phyloP scores from a whole-genome alignment of 352 stramenopile species.

The Phytophthora uliginosa region DNA sequence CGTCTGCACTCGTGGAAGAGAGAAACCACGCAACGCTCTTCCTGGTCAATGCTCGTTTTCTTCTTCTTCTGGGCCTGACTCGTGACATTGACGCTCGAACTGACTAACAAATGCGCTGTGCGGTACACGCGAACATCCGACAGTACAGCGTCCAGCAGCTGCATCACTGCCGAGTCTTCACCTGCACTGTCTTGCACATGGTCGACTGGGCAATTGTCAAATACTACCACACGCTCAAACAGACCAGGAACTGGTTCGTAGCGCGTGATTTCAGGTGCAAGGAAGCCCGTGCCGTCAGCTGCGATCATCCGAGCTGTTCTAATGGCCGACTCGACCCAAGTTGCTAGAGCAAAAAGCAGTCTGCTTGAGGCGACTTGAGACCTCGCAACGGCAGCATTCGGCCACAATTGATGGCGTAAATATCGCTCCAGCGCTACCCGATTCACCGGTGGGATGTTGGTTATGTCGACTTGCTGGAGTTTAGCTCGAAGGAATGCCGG shows the following conservation, averaged over 20 bases:
- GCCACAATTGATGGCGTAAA: constrained; percentile 64
- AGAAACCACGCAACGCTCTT: constrained; percentile 63
- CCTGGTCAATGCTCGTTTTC: constrained; percentile 22
- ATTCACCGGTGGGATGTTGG: constrained; percentile 62
- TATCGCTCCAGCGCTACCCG: constrained; percentile 66
- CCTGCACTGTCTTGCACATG: constrained; percentile 19
- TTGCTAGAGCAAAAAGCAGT: constrained; percentile 59
- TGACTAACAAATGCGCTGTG: constrained; percentile 47
- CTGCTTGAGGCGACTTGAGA: constrained; percentile 31
- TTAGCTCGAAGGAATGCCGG: constrained; percentile 60
- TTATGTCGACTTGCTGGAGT: constrained; percentile 52
- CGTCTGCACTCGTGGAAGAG: constrained; percentile 80
- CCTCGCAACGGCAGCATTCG: constrained; percentile 38
- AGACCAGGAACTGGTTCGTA: constrained; percentile 61
- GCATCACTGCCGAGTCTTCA: constrained; percentile 39
- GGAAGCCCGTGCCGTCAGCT: constrained; percentile 42
- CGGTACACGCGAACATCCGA: constrained; percentile 76
- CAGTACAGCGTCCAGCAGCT: constrained; percentile 74
- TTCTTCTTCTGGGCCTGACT: constrained; percentile 12
- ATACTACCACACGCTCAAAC: constrained; percentile 76
- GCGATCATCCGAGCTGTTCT: constrained; percentile 47
- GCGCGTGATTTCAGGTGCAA: constrained; percentile 63
- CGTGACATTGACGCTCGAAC: constrained; percentile 6
- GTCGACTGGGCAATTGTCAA: constrained; percentile 42
- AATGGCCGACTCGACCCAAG: constrained; percentile 59